Percentiles rank a stretch among this genome's conserved stretches.
Evolutionary conservation across 2,329 filamentous ascomycete species (phyloP).

Genomic region (Trichoderma afroharzianum): DNA sequence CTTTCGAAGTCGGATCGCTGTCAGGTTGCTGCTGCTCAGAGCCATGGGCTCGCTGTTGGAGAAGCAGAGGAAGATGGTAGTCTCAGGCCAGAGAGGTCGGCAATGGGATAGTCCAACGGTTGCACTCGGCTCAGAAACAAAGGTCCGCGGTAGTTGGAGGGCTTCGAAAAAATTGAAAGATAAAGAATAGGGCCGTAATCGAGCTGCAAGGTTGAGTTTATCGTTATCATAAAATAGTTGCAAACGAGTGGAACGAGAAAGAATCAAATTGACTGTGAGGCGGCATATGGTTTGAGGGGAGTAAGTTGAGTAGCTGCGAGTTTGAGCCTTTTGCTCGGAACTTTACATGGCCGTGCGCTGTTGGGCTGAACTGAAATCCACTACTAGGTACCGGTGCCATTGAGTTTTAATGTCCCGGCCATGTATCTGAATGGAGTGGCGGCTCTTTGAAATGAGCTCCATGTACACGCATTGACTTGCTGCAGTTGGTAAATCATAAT

Average conservation of each 20-base stretch:
- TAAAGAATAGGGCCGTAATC: not conserved
- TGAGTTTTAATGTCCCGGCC: not conserved
- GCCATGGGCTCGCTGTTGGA: slow-evolving; percentile 19
- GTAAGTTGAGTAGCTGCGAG: not conserved
- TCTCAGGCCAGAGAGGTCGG: not conserved
- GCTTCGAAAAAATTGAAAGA: not conserved
- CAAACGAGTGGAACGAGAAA: not conserved
- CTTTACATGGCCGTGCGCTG: not conserved
- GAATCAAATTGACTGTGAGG: not conserved
- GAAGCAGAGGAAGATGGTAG: not conserved
- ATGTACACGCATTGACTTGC: not conserved
- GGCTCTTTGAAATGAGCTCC: not conserved
- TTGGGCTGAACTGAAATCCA: not conserved
- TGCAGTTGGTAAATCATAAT: not conserved
- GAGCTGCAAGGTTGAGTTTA: not conserved
- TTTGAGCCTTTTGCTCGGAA: not conserved
- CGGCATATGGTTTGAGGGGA: not conserved
- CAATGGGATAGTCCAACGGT: not conserved
- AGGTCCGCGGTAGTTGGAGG: not conserved
- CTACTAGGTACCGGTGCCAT: not conserved
- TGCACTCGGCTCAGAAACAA: not conserved
- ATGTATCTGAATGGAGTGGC: not conserved
- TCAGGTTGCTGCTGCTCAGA: slow-evolving; percentile 12
- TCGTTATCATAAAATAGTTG: not conserved
- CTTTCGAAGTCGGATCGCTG: slow-evolving; percentile 15